Conservation (phyloP, 345 rosid species). For the Dipteronia dyeriana region DNA sequence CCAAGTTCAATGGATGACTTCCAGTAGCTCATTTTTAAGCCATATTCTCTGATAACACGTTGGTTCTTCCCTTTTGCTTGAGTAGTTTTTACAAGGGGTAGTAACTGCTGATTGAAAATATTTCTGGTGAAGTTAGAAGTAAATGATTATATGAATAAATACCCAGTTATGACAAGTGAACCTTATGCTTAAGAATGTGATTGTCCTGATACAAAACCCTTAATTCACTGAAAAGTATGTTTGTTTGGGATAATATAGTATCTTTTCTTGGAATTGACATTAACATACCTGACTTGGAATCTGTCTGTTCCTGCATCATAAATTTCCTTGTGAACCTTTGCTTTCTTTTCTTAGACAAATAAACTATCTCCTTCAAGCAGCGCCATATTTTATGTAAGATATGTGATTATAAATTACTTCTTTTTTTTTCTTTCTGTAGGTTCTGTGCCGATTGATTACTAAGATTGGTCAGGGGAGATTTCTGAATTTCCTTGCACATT, state of each 20-base stretch:
- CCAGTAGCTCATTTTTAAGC: neutral
- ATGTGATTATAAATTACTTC: neutral
- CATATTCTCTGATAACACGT: neutral
- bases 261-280: neutral
- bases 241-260: neutral
- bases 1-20: slow-evolving; percentile 10
- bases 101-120: slow-evolving; percentile 1
- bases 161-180: neutral
- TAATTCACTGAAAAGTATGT: too few species aligned
- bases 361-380: neutral
- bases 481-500: slow-evolving; percentile 70
- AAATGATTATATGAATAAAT: neutral
- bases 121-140: neutral
- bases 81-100: neutral
- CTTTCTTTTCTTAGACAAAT: neutral
- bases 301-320: neutral
- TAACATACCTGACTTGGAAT: neutral
- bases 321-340: slow-evolving; percentile 2
- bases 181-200: neutral
- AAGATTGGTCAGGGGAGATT: slow-evolving; percentile 88
- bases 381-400: neutral
- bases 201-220: neutral
- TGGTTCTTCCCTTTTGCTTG: slow-evolving; percentile 2
- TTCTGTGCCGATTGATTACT: slow-evolving; percentile 82
- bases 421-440: slow-evolving; percentile 38